Evolutionary conservation across 2,329 filamentous ascomycete species (phyloP).

Genomic region (Epichloe elymi): DNA sequence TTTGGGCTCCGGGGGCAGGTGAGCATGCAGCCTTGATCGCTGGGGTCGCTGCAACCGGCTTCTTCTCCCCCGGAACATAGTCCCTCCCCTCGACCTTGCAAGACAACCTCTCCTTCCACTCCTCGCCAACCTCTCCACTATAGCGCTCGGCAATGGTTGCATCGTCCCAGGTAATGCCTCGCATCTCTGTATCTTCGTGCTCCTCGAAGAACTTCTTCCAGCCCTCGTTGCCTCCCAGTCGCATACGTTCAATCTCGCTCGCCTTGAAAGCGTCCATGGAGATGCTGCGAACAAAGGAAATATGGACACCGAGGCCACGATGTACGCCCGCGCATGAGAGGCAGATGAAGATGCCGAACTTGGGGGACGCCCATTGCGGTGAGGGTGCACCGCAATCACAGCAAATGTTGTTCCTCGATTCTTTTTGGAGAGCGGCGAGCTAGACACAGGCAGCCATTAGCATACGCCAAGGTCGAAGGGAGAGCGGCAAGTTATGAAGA

Average conservation of each 20-base stretch:
- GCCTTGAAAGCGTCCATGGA: conserved; percentile 98
- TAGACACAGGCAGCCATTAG: conserved; percentile 24
- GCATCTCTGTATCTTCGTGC: conserved; percentile 52
- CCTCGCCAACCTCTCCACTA: conserved; percentile 78
- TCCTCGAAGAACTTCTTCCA: conserved; percentile 81
- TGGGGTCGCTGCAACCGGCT: conserved; percentile 19
- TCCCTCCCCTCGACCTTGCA: conserved; percentile 81
- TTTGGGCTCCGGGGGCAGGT: conserved; percentile 21
- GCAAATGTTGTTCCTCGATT: conserved; percentile 76
- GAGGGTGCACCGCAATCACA: conserved; percentile 93
- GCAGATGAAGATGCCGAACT: conserved; percentile 98
- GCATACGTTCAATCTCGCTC: conserved; percentile 86
- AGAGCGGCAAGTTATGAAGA: not conserved
- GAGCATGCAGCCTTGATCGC: conserved; percentile 13
- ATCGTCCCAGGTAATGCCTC: conserved; percentile 65
- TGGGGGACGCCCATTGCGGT: conserved; percentile 97
- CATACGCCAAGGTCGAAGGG: too few relatives aligned
- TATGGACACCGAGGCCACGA: conserved; percentile 89
- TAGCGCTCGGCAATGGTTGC: conserved; percentile 86
- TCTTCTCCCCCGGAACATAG: conserved; percentile 64
- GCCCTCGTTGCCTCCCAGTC: conserved; percentile 74
- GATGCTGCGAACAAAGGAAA: conserved; percentile 93
- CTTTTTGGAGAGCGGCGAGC: conserved; percentile 85
- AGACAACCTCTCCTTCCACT: conserved; percentile 82
- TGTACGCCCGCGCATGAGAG: conserved; percentile 91